Conservation (phyloP, 805 yeast genomes). For the Saccharomyces jurei region DNA sequence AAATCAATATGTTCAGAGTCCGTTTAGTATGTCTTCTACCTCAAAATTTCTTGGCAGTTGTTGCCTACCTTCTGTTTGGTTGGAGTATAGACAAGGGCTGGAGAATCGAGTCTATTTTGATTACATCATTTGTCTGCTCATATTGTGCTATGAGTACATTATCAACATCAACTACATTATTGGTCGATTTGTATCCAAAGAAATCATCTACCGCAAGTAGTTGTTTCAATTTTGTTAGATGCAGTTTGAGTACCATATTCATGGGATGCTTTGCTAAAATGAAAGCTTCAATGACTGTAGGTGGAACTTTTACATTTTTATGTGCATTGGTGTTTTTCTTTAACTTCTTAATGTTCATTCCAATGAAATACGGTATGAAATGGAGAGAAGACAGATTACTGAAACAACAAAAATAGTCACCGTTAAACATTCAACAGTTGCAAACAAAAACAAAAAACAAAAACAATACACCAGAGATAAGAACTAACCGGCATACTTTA, state of each 20-base stretch:
- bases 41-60: slow-evolving; percentile 34
- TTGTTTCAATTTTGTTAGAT: slow-evolving; percentile 61
- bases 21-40: slow-evolving; percentile 44
- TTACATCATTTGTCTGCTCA: slow-evolving; percentile 52
- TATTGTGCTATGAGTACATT: slow-evolving; percentile 48
- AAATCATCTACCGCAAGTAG: slow-evolving; percentile 69
- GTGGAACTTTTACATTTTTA: slow-evolving; percentile 69
- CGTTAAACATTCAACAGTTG: background rate
- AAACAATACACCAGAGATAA: background rate
- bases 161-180: slow-evolving; percentile 50
- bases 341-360: slow-evolving; percentile 26
- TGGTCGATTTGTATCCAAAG: slow-evolving; percentile 66
- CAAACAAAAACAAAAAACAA: too few relatives aligned
- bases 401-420: slow-evolving; percentile 13
- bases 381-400: slow-evolving; percentile 27
- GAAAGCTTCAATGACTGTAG: slow-evolving; percentile 50
- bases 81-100: slow-evolving; percentile 57
- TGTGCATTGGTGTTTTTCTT: slow-evolving; percentile 39
- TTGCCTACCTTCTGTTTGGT: slow-evolving; percentile 49
- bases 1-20: slow-evolving; percentile 47
- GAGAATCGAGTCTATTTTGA: slow-evolving; percentile 45
- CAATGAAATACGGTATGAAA: slow-evolving; percentile 32
- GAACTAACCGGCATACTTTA: background rate
- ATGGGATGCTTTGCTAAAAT: slow-evolving; percentile 60
- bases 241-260: slow-evolving; percentile 59